These are phyloP conservation scores for Ophiostoma ips DNA, from an alignment of 2,329 filamentous ascomycete genomes.

Conservation along the genomic window DNA sequence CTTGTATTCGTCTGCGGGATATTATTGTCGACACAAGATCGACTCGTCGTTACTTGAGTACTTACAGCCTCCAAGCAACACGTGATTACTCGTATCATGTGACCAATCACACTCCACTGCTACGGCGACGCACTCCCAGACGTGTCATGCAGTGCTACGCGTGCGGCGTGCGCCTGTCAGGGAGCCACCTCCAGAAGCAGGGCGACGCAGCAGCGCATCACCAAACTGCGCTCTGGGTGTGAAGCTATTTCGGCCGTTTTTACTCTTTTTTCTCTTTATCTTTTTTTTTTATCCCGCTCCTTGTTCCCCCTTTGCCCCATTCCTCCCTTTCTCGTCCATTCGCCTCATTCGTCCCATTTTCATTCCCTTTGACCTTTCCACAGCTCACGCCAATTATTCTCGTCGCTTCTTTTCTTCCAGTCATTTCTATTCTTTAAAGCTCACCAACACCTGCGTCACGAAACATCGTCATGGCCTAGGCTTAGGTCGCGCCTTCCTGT, in stretches of 20 bases:
- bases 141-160: not conserved
- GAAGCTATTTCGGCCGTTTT: not conserved
- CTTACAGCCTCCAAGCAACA: too few species aligned
- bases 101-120: too few species aligned
- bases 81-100: too few species aligned
- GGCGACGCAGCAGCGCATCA: conserved; percentile 3
- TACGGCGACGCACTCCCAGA: too few species aligned
- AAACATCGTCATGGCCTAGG: conserved; percentile 5
- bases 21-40: too few species aligned
- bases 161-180: not conserved
- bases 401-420: too few species aligned
- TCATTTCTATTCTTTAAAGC: too few species aligned
- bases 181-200: conserved; percentile 1
- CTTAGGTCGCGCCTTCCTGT: not conserved
- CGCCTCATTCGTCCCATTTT: too few species aligned
- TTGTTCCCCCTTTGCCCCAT: not conserved
- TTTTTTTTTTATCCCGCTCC: not conserved
- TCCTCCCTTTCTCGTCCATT: not conserved
- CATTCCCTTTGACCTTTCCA: too few species aligned
- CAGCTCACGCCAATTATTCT: too few species aligned
- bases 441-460: not conserved
- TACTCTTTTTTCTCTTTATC: not conserved
- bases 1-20: too few species aligned
- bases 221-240: not conserved
- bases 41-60: too few species aligned